phyloP scores from a whole-genome alignment of 805 yeast species.

The Ogataea pignaliae region DNA sequence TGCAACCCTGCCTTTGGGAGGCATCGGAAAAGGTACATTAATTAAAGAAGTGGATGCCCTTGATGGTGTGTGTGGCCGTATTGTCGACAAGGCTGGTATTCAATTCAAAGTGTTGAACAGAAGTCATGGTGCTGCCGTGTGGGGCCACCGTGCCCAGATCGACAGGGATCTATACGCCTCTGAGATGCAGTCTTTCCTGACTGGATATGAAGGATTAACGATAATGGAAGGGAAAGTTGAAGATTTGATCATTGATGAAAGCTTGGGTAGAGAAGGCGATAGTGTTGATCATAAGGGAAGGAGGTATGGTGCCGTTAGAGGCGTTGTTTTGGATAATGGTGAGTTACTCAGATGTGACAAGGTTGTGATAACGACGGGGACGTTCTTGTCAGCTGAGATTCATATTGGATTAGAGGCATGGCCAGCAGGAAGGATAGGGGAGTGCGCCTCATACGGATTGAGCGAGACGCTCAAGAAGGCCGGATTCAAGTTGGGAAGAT shows the following conservation, averaged over 20 bases:
- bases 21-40: conserved; percentile 95
- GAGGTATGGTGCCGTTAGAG: conserved; percentile 47
- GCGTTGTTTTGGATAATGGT: conserved; percentile 73
- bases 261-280: conserved; percentile 15
- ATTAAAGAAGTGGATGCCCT: conserved; percentile 92
- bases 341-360: conserved; percentile 51
- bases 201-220: conserved; percentile 49
- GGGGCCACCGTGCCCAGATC: conserved; percentile 98
- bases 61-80: conserved; percentile 82
- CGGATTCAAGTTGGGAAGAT: conserved; percentile 80
- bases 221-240: conserved; percentile 75
- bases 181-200: conserved; percentile 73
- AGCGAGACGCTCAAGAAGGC: conserved; percentile 70
- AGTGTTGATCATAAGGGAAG: conserved; percentile 33
- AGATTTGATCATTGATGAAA: conserved; percentile 64
- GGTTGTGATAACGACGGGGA: conserved; percentile 92
- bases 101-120: conserved; percentile 83
- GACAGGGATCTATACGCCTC: conserved; percentile 73
- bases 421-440: conserved; percentile 95
- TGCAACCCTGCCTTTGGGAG: conserved; percentile 98
- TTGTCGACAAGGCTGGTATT: conserved; percentile 92
- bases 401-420: conserved; percentile 77
- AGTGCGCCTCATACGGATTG: conserved; percentile 84
- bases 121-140: conserved; percentile 92
- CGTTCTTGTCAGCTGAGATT: conserved; percentile 90